These are phyloP conservation scores for Pyracantha coccinea DNA, from an alignment of 331 rosid species.

Conservation along the genomic window DNA sequence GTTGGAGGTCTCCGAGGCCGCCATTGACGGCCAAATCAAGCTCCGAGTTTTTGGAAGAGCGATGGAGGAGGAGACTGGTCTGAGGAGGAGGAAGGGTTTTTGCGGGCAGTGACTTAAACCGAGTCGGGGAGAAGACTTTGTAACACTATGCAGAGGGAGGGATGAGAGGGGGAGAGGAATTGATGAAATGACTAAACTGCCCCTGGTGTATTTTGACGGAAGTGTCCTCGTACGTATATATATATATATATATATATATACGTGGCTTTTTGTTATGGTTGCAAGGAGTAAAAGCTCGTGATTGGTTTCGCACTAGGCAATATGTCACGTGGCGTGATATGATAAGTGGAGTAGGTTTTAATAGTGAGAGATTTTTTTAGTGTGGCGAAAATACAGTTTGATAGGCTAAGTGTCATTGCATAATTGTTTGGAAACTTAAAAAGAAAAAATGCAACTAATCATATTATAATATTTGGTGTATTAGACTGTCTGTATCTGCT, in stretches of 20 bases:
- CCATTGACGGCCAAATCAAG: slow-evolving; percentile 74
- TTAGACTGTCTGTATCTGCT: too few species aligned
- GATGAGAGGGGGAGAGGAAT: neutral
- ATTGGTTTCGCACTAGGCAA: slow-evolving; percentile 13
- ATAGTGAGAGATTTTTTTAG: too few species aligned
- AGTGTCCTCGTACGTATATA: too few species aligned
- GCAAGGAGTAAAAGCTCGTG: neutral
- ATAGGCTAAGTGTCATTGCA: too few species aligned
- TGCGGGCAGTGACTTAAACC: slow-evolving; percentile 13
- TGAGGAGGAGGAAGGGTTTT: neutral
- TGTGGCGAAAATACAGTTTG: too few species aligned
- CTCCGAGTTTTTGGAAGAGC: slow-evolving; percentile 8
- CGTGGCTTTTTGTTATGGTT: slow-evolving; percentile 10
- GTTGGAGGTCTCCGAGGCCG: slow-evolving; percentile 55
- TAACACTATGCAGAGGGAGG: neutral
- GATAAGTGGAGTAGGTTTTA: slow-evolving; percentile 6
- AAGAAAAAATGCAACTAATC: too few species aligned
- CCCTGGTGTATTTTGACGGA: neutral
- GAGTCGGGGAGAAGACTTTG: slow-evolving; percentile 17
- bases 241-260: neutral
- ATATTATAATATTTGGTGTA: too few species aligned
- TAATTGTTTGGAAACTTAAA: too few species aligned
- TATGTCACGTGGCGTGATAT: slow-evolving; percentile 13
- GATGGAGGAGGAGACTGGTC: neutral
- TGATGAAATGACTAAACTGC: slow-evolving; percentile 2